These are phyloP conservation scores for Colletotrichum liriopes DNA, from an alignment of 2,329 filamentous ascomycete species.

Conservation along the genomic window DNA sequence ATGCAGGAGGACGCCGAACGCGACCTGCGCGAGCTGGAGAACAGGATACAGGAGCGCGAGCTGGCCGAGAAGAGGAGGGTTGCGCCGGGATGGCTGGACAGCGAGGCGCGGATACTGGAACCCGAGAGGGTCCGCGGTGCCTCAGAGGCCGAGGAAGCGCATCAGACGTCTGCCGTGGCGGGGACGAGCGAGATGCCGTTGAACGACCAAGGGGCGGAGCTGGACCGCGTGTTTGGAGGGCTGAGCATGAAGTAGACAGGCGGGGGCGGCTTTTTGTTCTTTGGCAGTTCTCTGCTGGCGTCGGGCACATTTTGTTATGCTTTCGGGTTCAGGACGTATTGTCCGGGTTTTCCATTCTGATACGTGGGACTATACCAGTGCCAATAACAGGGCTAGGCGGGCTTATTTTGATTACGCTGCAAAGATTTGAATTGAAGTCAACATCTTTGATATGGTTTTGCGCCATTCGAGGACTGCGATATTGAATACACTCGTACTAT, in stretches of 20 bases:
- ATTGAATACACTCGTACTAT: not conserved
- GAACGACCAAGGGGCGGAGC: slow-evolving; percentile 67
- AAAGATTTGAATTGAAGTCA: not conserved
- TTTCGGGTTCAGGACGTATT: not conserved
- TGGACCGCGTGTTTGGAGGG: slow-evolving; percentile 72
- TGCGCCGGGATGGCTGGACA: slow-evolving; percentile 87
- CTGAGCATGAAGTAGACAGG: slow-evolving; percentile 53
- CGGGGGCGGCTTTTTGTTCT: not conserved
- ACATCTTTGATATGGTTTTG: not conserved
- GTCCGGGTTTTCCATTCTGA: not conserved
- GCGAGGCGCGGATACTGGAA: slow-evolving; percentile 78
- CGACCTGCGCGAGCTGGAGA: slow-evolving; percentile 80
- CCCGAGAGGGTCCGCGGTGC: slow-evolving; percentile 68
- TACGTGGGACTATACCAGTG: not conserved
- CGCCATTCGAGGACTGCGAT: not conserved
- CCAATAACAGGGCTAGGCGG: not conserved
- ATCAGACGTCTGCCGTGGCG: slow-evolving; percentile 53
- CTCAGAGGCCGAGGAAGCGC: slow-evolving; percentile 39
- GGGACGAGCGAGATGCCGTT: slow-evolving; percentile 55
- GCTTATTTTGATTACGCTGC: not conserved
- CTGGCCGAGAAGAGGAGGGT: slow-evolving; percentile 85
- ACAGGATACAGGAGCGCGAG: slow-evolving; percentile 75
- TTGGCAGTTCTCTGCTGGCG: not conserved
- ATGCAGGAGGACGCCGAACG: slow-evolving; percentile 78
- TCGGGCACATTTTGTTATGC: not conserved